phyloP scores from a whole-genome alignment of 352 stramenopile species.

The Pythium guiyangense region DNA sequence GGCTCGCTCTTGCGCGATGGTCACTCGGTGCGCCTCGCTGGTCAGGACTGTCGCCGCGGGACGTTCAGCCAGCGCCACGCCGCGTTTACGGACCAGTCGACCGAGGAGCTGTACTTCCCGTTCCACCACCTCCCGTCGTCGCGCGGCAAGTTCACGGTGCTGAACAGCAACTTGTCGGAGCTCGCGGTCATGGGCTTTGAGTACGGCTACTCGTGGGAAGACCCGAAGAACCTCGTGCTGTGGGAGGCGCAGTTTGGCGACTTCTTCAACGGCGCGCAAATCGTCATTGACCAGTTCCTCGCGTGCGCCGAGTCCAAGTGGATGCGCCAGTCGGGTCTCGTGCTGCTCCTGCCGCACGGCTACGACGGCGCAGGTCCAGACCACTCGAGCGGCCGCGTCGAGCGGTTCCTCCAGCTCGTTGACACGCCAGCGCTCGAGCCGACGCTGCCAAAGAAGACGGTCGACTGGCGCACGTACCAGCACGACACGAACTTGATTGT shows the following conservation, averaged over 20 bases:
- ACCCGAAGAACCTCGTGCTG: slow-evolving; percentile 74
- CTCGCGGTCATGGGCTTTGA: slow-evolving; percentile 88
- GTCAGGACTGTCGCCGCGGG: slow-evolving; percentile 84
- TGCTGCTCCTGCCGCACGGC: slow-evolving; percentile 83
- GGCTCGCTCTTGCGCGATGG: slow-evolving; percentile 81
- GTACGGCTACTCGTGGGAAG: slow-evolving; percentile 88
- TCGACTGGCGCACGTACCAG: slow-evolving; percentile 52
- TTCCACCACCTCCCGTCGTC: slow-evolving; percentile 51
- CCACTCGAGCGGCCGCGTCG: slow-evolving; percentile 76
- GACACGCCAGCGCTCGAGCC: slow-evolving; percentile 57
- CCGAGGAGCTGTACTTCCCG: slow-evolving; percentile 72
- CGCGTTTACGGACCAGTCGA: slow-evolving; percentile 80
- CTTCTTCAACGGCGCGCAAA: slow-evolving; percentile 88
- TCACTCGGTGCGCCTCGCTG: slow-evolving; percentile 77
- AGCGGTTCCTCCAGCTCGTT: slow-evolving; percentile 87
- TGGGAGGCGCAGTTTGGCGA: slow-evolving; percentile 92
- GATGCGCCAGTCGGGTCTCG: slow-evolving; percentile 83
- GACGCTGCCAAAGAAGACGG: slow-evolving; percentile 22
- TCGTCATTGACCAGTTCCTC: slow-evolving; percentile 89
- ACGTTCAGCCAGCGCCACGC: slow-evolving; percentile 89
- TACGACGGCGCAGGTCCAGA: slow-evolving; percentile 87
- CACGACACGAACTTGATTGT: slow-evolving; percentile 86
- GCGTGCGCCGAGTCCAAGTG: slow-evolving; percentile 86
- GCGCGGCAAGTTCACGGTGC: slow-evolving; percentile 46
- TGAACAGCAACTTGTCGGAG: slow-evolving; percentile 85